Conservation (phyloP, 1,284 basidiomycete species). For the Tilletia walkeri region DNA sequence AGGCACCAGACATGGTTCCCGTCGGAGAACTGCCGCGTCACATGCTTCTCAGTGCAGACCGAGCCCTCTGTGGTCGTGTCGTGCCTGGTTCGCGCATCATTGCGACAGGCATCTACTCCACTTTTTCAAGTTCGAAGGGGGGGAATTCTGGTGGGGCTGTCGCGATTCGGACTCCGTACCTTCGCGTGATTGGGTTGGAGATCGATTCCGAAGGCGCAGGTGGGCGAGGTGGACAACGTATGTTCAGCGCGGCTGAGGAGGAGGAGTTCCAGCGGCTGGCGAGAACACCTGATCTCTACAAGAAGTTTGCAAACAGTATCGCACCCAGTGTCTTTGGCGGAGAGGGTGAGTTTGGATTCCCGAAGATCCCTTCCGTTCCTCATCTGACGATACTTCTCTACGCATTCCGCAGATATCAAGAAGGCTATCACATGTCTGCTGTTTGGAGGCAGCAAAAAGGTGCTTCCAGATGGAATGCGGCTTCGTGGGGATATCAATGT, state of each 20-base stretch:
- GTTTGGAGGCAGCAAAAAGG: slow-evolving; percentile 97
- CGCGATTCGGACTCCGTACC: slow-evolving; percentile 90
- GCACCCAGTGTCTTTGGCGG: slow-evolving; percentile 97
- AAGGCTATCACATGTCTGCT: slow-evolving; percentile 92
- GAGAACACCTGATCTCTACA: slow-evolving; percentile 84
- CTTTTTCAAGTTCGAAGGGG: slow-evolving; percentile 81
- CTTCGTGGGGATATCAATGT: slow-evolving; percentile 98
- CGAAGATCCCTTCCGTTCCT: neutral
- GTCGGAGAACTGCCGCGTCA: slow-evolving; percentile 96
- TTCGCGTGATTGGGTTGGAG: slow-evolving; percentile 89
- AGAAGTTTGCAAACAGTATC: slow-evolving; percentile 88
- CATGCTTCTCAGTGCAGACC: slow-evolving; percentile 85
- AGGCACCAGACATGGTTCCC: slow-evolving; percentile 99
- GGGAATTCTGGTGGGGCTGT: slow-evolving; percentile 58
- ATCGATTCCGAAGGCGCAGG: slow-evolving; percentile 68
- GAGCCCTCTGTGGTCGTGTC: slow-evolving; percentile 52
- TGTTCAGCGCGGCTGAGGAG: slow-evolving; percentile 93
- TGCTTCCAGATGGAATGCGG: slow-evolving; percentile 95
- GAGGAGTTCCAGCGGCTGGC: slow-evolving; percentile 92
- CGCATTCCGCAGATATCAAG: slow-evolving; percentile 77
- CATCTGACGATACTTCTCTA: neutral
- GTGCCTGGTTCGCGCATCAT: slow-evolving; percentile 92
- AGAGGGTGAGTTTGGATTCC: slow-evolving; percentile 63
- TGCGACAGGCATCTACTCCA: slow-evolving; percentile 94
- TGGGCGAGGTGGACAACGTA: slow-evolving; percentile 63